phyloP scores from a whole-genome alignment of 176 grass and related monocot genomes.

The Avena sativa region DNA sequence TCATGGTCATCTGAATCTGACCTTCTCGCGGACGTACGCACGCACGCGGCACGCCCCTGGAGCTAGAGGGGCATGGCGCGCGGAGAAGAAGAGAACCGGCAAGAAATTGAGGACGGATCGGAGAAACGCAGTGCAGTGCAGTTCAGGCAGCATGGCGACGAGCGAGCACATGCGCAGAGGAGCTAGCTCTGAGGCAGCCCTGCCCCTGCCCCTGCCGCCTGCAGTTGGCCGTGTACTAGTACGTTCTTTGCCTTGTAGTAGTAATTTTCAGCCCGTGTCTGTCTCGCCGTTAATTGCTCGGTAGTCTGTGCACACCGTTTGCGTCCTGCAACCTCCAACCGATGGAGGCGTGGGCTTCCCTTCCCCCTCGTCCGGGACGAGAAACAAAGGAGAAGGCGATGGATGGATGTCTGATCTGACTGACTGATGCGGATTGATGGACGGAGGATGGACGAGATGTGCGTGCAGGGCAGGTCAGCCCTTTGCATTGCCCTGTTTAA shows the following conservation, averaged over 20 bases:
- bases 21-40: background rate
- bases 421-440: background rate
- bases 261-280: no score
- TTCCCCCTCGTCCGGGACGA: background rate
- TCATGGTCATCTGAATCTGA: background rate
- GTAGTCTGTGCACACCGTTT: background rate
- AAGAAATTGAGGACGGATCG: background rate
- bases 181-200: no score
- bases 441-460: background rate
- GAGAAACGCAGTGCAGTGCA: background rate
- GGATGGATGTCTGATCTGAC: background rate
- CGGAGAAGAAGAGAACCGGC: background rate
- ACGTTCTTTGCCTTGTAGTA: background rate
- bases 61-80: background rate
- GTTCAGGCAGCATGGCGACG: background rate
- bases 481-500: background rate
- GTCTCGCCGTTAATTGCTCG: background rate
- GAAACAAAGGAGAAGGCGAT: background rate
- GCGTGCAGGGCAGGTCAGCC: background rate
- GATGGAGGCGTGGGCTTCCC: background rate
- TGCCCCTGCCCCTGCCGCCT: no score
- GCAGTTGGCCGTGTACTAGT: no score
- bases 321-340: constrained; percentile 17
- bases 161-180: background rate
- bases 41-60: background rate